Evolutionary conservation across 208 protist genomes (phyloP), one percentile per base, ranked within the genome.

Genomic region (Leishmania gerbilli): DNA sequence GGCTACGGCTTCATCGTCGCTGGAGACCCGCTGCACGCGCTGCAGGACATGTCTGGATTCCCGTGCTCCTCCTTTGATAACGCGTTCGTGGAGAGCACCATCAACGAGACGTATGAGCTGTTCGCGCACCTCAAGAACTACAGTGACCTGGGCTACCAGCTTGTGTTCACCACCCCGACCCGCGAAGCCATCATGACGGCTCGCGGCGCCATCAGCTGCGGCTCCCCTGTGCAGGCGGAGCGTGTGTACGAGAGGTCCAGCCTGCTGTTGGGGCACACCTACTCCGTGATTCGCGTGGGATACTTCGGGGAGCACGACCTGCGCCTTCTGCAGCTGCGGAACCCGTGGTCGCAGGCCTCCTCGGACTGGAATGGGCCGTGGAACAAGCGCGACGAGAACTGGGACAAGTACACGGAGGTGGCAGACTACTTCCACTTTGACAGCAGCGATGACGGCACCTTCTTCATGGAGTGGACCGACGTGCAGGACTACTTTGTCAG

Each of bases 401-500:
- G 94, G 92, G 62, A 90, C 15, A 87, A 95, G 84, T 89, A 93
- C 81, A 49, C 76, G 0, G 85, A 87, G 13, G 81, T 95, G 2
- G 79, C 79, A 0, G 76, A 85, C n/a, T 79, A 85, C 71, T 94
- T 87, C 84, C 84, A 90, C 53, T 90, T 90, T 58, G 64, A 84
- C 60, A 65, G 47, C 17, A 79, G 79, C 7, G 84, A 91, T 71
- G 88, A 95, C 76, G 92, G 87, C 71, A 90, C 81, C 47, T 91
- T 98, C 76, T 96, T 86, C 68, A 93, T 98, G 89, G 89, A 91
- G 79, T 96, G 91, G 91, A n/a, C 74, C 8, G 95, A 98, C 71
- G 90, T 88, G 37, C 79, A 93, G 72, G 78, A 84, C 24, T 95
- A 85, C 78, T 98, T 98, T 77, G 87, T 84, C 56, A 83, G 88